Evolutionary conservation across 768 basidiomycete species (phyloP), one percentile per base, ranked within the genome.

Genomic region (Phlebiopsis gigantea): DNA sequence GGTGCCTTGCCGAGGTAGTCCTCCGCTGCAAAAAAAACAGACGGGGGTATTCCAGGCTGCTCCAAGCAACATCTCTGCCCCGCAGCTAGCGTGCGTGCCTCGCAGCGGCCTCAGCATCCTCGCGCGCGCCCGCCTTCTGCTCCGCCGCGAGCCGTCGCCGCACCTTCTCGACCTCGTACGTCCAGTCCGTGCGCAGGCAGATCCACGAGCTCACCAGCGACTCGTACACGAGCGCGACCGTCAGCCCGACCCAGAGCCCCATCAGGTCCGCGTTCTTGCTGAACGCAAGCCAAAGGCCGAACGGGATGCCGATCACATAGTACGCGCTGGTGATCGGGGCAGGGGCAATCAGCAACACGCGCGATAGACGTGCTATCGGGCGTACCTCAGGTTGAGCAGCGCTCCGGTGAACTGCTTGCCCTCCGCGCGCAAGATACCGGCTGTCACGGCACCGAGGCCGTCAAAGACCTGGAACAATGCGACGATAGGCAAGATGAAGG

Each of bases 391-490:
- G 66, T 94, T 94, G 55, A 93, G 75, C 10, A 94, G 50, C 0
- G 93, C 92, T 3, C 91, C 90, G 0, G 80, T 77, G 57, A 84
- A 78, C 79, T 90, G 63, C 69, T 87, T 89, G 21, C 94, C 94
- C 39, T 83, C 74, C 0, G 94, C 88, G 44, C 96, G 79, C 53
- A 98, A 76, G 58, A 97, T 82, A 2, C 94, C 94, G 6, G 78
- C 80, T 0, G 83, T 78, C 5, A 93, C 80, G 0, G 79, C 84
- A 2, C 79, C 68, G 10, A 83, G 75, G 0, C 87, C 91, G 63
- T 99, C 96, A 56, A 94, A 88, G 3, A 96, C 82, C 69, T 97
- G 89, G 76, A 86, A 89, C 25, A 89, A 73, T 7, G 86, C 83
- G 4, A 96, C 83, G 48, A 72, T n/a, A 1, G 85, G 82, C 42